phyloP scores from a whole-genome alignment of 148 eudicot species.

The Vaccinium corymbosum region DNA sequence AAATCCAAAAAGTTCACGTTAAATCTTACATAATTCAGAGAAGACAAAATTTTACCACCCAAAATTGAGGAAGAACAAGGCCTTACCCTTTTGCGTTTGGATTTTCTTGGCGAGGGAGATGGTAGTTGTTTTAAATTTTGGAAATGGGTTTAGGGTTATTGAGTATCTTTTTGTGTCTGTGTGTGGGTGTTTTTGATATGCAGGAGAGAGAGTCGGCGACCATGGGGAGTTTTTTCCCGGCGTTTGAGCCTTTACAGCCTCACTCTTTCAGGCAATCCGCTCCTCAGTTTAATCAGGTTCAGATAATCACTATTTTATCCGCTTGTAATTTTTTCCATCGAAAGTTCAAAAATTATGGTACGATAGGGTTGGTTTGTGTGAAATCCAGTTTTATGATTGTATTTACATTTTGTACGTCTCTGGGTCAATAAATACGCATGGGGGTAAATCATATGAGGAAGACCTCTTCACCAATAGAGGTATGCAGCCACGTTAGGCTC shows the following conservation, averaged over 20 bases:
- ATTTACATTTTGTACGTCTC: background rate
- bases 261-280: conserved; percentile 39
- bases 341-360: background rate
- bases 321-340: too few species aligned
- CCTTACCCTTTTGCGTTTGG: background rate
- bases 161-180: background rate
- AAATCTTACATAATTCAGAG: too few species aligned
- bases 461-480: background rate
- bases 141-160: conserved; percentile 3
- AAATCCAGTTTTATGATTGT: background rate
- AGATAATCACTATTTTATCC: background rate
- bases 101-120: background rate
- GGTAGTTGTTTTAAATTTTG: background rate
- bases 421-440: too few species aligned
- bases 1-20: too few species aligned
- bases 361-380: background rate
- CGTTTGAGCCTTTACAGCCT: conserved; percentile 44
- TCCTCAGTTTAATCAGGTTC: conserved; percentile 35
- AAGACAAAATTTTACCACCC: too few species aligned
- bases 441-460: background rate
- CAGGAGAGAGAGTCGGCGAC: conserved; percentile 40
- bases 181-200: background rate
- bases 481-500: background rate
- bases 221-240: conserved; percentile 38
- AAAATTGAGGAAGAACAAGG: too few species aligned